Evolutionary conservation across 352 stramenopile genomes (phyloP).

Genomic region (Pythium rhizo-oryzae): DNA sequence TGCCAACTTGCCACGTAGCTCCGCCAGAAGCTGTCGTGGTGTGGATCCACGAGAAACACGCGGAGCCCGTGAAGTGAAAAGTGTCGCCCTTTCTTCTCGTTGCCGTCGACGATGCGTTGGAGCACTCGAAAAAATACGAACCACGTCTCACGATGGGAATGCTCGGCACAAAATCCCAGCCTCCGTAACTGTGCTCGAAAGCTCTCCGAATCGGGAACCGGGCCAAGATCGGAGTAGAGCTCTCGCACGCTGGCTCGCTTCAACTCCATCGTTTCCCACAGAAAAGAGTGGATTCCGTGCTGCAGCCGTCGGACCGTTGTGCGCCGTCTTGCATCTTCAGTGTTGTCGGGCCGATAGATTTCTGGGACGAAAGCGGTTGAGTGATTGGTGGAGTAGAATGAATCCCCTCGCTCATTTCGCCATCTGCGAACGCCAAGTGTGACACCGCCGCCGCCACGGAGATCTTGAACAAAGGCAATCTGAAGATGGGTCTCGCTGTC

Average conservation of each 20-base stretch:
- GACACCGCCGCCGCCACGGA: neutral
- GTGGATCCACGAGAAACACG: constrained; percentile 24
- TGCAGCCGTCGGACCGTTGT: neutral
- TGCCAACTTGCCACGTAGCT: constrained; percentile 15
- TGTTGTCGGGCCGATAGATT: neutral
- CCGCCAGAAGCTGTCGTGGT: constrained; percentile 21
- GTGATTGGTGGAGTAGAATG: constrained; percentile 6
- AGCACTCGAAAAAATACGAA: constrained; percentile 15
- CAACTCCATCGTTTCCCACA: constrained; percentile 17
- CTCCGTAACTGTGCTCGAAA: neutral
- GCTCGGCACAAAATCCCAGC: neutral
- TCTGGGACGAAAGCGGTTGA: neutral
- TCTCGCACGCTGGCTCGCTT: neutral
- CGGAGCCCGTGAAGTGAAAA: constrained; percentile 12
- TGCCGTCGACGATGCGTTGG: neutral
- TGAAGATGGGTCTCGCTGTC: neutral
- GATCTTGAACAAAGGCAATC: neutral
- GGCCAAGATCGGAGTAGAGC: constrained; percentile 4
- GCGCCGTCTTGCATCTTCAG: neutral
- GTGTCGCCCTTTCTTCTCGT: neutral
- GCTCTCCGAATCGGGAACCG: neutral
- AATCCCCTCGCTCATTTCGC: constrained; percentile 12
- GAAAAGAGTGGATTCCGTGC: constrained; percentile 6
- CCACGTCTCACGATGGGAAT: constrained; percentile 7
- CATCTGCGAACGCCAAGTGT: constrained; percentile 5